phyloP scores from a whole-genome alignment of 495 filamentous ascomycete species.

The Neurospora sp. region DNA sequence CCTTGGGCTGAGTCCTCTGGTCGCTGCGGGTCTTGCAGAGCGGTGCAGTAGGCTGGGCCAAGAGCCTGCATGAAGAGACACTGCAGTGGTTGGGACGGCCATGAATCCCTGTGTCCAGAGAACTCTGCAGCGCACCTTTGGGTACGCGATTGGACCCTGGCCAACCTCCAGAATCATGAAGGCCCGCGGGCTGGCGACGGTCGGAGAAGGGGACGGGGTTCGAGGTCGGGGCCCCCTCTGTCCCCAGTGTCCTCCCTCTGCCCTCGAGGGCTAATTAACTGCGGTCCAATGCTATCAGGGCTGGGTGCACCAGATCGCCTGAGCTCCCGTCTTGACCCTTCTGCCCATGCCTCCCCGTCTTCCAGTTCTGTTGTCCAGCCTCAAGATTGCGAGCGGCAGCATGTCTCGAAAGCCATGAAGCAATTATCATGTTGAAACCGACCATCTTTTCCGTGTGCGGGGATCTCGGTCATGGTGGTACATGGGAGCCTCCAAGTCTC shows the following conservation, averaged over 20 bases:
- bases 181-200: not conserved
- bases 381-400: not conserved
- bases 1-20: not conserved
- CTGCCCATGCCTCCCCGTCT: not conserved
- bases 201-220: not conserved
- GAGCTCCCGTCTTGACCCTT: not conserved
- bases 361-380: not conserved
- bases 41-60: not conserved
- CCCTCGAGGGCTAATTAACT: not conserved
- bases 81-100: not conserved
- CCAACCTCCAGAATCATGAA: not conserved
- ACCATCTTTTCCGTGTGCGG: not conserved
- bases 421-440: not conserved
- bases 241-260: not conserved
- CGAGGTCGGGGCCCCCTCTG: not conserved
- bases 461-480: not conserved
- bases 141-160: not conserved
- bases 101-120: not conserved
- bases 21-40: not conserved
- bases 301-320: not conserved
- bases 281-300: not conserved
- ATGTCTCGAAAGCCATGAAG: not conserved
- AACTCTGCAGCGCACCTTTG: not conserved
- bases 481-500: not conserved
- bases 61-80: not conserved